Percentiles rank a stretch among this genome's conserved stretches.
Conservation (phyloP, 179 eudicot species). For the Corrigiola litoralis region DNA sequence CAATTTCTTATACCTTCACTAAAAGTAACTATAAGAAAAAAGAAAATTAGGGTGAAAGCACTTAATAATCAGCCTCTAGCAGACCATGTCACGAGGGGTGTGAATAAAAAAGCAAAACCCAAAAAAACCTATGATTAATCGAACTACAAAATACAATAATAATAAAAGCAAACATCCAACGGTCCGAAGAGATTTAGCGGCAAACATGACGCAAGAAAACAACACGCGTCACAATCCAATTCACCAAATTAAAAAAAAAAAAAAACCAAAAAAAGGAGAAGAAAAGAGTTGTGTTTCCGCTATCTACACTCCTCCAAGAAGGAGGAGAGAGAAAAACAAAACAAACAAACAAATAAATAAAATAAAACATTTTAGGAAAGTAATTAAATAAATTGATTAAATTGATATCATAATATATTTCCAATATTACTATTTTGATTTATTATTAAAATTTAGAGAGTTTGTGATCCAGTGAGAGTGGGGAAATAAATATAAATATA, state of each 20-base stretch:
- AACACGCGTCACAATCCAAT: constrained; percentile 13
- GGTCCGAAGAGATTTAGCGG: neutral
- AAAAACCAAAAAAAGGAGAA: neutral
- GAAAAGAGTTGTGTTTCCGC: neutral
- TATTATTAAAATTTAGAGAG: neutral
- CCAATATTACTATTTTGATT: no score
- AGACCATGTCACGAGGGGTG: no score
- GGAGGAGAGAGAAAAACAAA: no score
- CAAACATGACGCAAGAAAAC: constrained; percentile 6
- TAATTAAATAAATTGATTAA: no score
- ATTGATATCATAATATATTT: no score
- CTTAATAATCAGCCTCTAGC: no score
- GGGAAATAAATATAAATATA: constrained; percentile 1
- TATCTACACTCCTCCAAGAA: neutral
- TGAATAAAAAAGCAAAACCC: no score
- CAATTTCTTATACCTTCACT: no score
- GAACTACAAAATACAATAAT: neutral
- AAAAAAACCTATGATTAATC: neutral
- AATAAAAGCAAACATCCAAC: constrained; percentile 8
- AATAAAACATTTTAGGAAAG: no score
- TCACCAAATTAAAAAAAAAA: neutral
- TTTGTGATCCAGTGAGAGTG: neutral
- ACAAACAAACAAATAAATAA: no score
- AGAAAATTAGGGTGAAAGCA: no score
- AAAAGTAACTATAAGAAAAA: no score